Evolutionary conservation across 768 basidiomycete species (phyloP).

Genomic region (Mycena rosella): DNA sequence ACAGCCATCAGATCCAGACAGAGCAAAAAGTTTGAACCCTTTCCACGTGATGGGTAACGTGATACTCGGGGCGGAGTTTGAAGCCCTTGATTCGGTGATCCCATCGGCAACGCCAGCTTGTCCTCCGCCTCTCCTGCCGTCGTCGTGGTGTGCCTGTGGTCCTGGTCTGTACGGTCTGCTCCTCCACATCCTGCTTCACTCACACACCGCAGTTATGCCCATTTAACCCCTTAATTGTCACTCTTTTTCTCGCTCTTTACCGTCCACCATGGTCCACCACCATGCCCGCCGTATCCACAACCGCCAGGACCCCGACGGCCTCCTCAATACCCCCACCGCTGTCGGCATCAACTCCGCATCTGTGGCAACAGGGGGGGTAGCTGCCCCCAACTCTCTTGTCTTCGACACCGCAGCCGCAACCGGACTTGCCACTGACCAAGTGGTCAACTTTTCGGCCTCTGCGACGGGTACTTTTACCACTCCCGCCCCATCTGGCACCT

Average conservation of each 20-base stretch:
- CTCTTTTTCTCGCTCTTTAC: slow-evolving; percentile 36
- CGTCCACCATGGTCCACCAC: slow-evolving; percentile 23
- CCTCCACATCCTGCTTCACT: neutral
- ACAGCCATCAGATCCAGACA: too few species aligned
- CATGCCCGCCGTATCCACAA: slow-evolving; percentile 14
- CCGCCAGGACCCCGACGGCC: slow-evolving; percentile 26
- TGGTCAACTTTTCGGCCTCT: slow-evolving; percentile 30
- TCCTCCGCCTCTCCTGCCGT: neutral
- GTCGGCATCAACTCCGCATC: slow-evolving; percentile 34
- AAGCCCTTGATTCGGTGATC: too few species aligned
- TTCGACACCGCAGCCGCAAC: slow-evolving; percentile 40
- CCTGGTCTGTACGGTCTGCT: neutral
- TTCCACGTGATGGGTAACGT: too few species aligned
- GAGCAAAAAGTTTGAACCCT: too few species aligned
- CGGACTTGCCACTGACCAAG: slow-evolving; percentile 33
- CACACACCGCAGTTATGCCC: slow-evolving; percentile 15
- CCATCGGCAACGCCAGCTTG: too few species aligned
- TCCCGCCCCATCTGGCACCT: slow-evolving; percentile 26
- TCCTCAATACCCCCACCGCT: slow-evolving; percentile 31
- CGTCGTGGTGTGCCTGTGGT: neutral
- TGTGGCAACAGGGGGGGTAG: slow-evolving; percentile 10
- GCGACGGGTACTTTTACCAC: slow-evolving; percentile 23
- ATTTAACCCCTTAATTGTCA: slow-evolving; percentile 23
- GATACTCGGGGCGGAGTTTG: too few species aligned
- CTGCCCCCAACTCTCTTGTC: slow-evolving; percentile 28